Conservation (phyloP, 1,139 yeast species). For the Kodamaea suecica region DNA sequence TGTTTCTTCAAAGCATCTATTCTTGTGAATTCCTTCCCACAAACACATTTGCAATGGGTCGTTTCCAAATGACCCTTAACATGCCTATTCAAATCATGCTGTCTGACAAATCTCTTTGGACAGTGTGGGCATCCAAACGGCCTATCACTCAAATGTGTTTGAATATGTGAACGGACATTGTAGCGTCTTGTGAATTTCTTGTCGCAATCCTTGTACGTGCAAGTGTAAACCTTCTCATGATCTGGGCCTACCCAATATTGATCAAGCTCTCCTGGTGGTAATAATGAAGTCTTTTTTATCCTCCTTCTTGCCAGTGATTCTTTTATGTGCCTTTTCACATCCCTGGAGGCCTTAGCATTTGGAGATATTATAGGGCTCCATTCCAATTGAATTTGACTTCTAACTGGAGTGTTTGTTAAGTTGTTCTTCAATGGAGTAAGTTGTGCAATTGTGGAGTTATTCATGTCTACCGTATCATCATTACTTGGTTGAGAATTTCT, state of each 20-base stretch:
- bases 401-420: constrained; percentile 36
- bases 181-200: constrained; percentile 85
- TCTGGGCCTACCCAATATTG: constrained; percentile 80
- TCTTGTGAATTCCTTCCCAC: constrained; percentile 89
- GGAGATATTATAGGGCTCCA: constrained; percentile 59
- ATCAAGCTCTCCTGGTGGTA: constrained; percentile 90
- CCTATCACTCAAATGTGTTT: constrained; percentile 91
- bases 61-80: constrained; percentile 82
- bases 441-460: constrained; percentile 42
- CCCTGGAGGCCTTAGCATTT: constrained; percentile 35
- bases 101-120: constrained; percentile 75
- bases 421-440: constrained; percentile 39
- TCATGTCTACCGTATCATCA: constrained; percentile 39
- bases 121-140: constrained; percentile 70
- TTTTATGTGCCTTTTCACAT: constrained; percentile 39
- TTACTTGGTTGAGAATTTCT: constrained; percentile 22
- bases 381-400: constrained; percentile 39
- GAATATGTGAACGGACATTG: constrained; percentile 95
- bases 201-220: constrained; percentile 77
- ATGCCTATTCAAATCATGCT: constrained; percentile 91
- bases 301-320: constrained; percentile 39
- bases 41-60: constrained; percentile 69
- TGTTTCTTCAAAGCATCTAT: constrained; percentile 88
- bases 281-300: constrained; percentile 61
- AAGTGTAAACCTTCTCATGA: constrained; percentile 61